phyloP scores from a whole-genome alignment of 257 asterid species.

The Lycium ferocissimum region DNA sequence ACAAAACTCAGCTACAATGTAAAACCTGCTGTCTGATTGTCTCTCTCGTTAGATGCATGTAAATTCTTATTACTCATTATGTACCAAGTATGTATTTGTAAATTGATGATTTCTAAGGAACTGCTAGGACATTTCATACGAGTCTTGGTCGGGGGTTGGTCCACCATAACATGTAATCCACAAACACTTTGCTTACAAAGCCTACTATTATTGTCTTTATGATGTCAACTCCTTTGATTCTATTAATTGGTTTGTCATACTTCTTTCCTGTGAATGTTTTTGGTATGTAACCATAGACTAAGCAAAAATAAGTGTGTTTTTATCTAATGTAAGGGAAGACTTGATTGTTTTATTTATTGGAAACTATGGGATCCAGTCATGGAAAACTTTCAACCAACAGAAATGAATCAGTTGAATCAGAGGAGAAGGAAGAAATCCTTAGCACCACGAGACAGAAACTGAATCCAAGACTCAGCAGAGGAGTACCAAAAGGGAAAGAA shows the following conservation, averaged over 20 bases:
- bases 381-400: background rate
- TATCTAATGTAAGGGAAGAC: background rate
- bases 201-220: background rate
- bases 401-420: background rate
- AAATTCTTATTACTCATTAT: too few species aligned
- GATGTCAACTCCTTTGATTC: background rate
- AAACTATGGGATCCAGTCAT: background rate
- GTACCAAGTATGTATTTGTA: too few species aligned
- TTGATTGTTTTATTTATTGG: background rate
- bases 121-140: too few species aligned
- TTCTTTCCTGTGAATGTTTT: background rate
- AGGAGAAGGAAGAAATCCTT: background rate
- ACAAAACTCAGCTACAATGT: background rate
- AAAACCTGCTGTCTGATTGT: too few species aligned
- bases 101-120: too few species aligned
- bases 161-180: background rate
- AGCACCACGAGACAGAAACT: background rate
- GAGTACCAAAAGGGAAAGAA: background rate
- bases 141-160: too few species aligned
- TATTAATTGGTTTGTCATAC: background rate
- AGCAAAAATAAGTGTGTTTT: background rate
- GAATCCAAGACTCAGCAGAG: conserved; percentile 17
- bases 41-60: too few species aligned
- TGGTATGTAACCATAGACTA: background rate
- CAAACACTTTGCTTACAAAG: background rate